Percentiles rank a stretch among this genome's conserved stretches.
phyloP scores from a whole-genome alignment of 805 yeast species.

The Ogataea paraovalis region DNA sequence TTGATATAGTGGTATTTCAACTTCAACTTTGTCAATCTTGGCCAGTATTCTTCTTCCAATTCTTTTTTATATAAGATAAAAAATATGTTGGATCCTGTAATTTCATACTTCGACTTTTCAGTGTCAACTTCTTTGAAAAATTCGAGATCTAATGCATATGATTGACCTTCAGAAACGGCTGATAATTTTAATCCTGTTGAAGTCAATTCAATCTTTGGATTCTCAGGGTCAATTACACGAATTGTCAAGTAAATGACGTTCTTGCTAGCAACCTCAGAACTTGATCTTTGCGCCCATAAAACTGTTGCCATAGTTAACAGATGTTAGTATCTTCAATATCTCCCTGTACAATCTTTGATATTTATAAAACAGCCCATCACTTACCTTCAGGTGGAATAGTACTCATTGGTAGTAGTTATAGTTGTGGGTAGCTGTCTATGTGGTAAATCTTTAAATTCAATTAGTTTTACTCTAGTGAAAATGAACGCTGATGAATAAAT shows the following conservation, averaged over 20 bases:
- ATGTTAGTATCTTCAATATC: not conserved
- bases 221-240: slow-evolving; percentile 62
- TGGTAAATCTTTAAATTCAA: no score
- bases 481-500: no score
- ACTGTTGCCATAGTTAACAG: slow-evolving; percentile 36
- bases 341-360: not conserved
- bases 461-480: no score
- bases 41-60: slow-evolving; percentile 81
- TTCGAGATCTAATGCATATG: slow-evolving; percentile 66
- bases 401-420: slow-evolving; percentile 11
- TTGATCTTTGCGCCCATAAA: slow-evolving; percentile 96
- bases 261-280: slow-evolving; percentile 63
- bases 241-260: slow-evolving; percentile 75
- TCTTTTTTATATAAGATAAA: slow-evolving; percentile 69
- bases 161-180: slow-evolving; percentile 44
- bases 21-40: slow-evolving; percentile 87
- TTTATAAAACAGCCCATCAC: slow-evolving; percentile 7
- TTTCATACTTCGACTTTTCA: slow-evolving; percentile 52
- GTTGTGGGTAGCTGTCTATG: not conserved
- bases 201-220: slow-evolving; percentile 60
- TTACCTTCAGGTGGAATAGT: slow-evolving; percentile 33
- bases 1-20: slow-evolving; percentile 73
- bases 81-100: slow-evolving; percentile 60
- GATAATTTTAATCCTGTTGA: slow-evolving; percentile 48
- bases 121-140: slow-evolving; percentile 74